Base-by-base conservation (phyloP, 306 rosid genomes). In the Begonia loranthoides region DNA sequence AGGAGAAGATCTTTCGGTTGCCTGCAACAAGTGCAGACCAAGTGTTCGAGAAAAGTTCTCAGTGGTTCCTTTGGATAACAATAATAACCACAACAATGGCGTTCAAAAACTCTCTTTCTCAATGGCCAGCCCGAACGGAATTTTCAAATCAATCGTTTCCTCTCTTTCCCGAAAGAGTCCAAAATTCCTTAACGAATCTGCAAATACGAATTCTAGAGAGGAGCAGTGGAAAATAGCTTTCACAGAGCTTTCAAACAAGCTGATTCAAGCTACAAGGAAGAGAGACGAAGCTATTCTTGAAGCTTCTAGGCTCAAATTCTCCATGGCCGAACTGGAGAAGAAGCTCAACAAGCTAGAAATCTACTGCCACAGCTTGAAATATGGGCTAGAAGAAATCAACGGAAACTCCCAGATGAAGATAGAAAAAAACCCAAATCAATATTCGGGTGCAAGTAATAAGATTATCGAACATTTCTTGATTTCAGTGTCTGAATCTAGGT, bases 11-110 rank as follows among this genome's bases (percentile, higher is more conserved):
- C 75, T 51, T 4, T 74, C 94, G 11, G 80, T 90, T 9, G 66
- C 73, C 5, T 90, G 94, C 76, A 80, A 77, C 77, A 86, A 86
- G 73, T 92, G 99, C 60, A 76, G 99, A 9, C 99, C 99, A 1
- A 72, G 76, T 19, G 67, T 77, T 6, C 78, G 99, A 2, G 99
- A 92, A 61, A 92, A 78, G 73, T 74, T 83, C 73, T 76, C 94
- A 11, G 79, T 92, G 11, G 84, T 76, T 15, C 96, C 99, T 0
- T 55, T 78, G 7, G 96, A 92, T n/a, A 68, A 44, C 67, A 73
- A 52, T 12, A 55, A 56, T 54, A 59, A 52, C 17, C 66, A 44
- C 69, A 73, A 50, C n/a, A 55, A 56, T 55, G 63, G 55, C 19
- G 36, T 49, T 5, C 41, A 17, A 33, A 82, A 70, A 34, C 66